Conservation (phyloP, 441 rosid genomes). For the Biscutella auriculata region DNA sequence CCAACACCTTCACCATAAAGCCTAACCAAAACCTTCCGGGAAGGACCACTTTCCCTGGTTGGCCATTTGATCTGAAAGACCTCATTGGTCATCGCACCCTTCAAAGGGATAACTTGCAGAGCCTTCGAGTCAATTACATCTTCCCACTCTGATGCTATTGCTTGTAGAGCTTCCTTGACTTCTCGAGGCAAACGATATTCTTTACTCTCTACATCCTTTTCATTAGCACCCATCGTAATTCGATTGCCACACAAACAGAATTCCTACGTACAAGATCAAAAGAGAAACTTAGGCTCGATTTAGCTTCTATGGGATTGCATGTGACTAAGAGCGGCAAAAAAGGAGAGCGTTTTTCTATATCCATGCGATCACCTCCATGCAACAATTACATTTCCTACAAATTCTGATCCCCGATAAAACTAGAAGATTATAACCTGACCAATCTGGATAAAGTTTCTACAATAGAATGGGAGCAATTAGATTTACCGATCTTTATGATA, state of each 20-base stretch:
- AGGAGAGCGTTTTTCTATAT: too few species aligned
- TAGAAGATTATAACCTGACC: not conserved
- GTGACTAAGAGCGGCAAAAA: too few species aligned
- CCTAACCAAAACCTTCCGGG: constrained; percentile 71
- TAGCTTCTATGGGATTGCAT: too few species aligned
- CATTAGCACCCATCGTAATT: constrained; percentile 10
- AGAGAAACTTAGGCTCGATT: too few species aligned
- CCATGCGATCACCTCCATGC: constrained; percentile 1
- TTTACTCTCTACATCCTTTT: constrained; percentile 16
- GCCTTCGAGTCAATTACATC: constrained; percentile 52
- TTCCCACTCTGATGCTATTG: constrained; percentile 75
- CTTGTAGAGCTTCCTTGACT: constrained; percentile 50
- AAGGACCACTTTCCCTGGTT: constrained; percentile 19
- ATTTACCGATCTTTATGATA: not conserved
- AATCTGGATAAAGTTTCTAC: not conserved
- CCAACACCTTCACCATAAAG: constrained; percentile 91
- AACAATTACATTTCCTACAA: not conserved
- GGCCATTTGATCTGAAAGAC: constrained; percentile 65
- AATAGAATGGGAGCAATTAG: not conserved
- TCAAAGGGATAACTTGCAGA: constrained; percentile 38
- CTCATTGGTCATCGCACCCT: constrained; percentile 66
- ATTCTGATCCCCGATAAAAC: not conserved
- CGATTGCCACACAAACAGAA: not conserved
- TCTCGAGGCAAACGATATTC: constrained; percentile 42
- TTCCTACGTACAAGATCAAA: not conserved